Percentiles rank a stretch among this genome's conserved stretches.
These are phyloP conservation scores for Lasiodiplodia hormozganensis DNA, from an alignment of 2,329 filamentous ascomycete genomes.

Conservation along the genomic window DNA sequence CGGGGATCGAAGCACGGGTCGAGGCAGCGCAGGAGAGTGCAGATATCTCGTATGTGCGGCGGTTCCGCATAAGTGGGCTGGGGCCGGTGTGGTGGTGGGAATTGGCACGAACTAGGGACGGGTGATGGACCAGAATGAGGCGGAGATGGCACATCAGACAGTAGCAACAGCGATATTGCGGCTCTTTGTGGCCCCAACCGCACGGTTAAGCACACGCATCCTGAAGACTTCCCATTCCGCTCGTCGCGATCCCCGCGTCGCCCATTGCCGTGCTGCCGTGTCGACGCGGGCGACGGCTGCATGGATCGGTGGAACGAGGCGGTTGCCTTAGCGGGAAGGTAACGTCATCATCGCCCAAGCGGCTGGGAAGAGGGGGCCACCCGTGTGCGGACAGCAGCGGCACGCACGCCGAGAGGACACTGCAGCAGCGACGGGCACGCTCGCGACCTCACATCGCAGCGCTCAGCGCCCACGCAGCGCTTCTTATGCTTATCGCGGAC, in stretches of 20 bases:
- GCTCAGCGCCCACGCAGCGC: background rate
- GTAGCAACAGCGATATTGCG: conserved; percentile 7
- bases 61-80: conserved; percentile 4
- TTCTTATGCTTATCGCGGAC: conserved; percentile 12
- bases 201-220: background rate
- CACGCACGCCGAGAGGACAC: background rate
- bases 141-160: background rate
- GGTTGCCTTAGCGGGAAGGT: conserved; percentile 18
- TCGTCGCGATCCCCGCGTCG: background rate
- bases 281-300: background rate
- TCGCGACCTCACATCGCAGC: background rate
- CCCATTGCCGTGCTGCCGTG: background rate
- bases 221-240: background rate
- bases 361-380: conserved; percentile 19
- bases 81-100: background rate
- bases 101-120: background rate
- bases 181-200: background rate
- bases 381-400: conserved; percentile 2
- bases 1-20: background rate
- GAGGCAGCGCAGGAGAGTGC: background rate
- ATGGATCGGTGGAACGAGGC: conserved; percentile 13
- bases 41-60: background rate
- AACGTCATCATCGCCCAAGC: conserved; percentile 17
- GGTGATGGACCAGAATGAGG: background rate
- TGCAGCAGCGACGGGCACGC: background rate